Percentiles rank a stretch among this genome's conserved stretches.
These are phyloP conservation scores for Bidens hawaiensis DNA, from an alignment of 140 eudicot species.

Conservation along the genomic window DNA sequence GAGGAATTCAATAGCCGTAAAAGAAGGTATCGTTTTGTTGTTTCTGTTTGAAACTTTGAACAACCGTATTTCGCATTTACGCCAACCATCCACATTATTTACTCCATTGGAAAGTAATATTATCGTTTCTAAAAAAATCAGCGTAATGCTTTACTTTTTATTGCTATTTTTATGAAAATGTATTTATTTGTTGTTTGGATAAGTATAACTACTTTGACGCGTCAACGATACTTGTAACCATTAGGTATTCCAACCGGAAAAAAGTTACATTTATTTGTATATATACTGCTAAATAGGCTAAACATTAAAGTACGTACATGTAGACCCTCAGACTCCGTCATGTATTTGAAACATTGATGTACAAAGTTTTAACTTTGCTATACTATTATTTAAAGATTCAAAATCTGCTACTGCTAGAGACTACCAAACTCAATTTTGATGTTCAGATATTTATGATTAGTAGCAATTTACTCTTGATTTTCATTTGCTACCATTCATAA, in stretches of 20 bases:
- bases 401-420: too few species aligned
- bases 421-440: too few species aligned
- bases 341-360: too few species aligned
- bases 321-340: too few species aligned
- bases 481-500: too few species aligned
- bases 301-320: neutral
- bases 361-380: too few species aligned
- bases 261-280: too few species aligned
- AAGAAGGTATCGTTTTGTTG: neutral
- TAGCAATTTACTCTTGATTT: too few species aligned
- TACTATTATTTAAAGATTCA: too few species aligned
- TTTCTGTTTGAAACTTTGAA: neutral
- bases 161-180: neutral
- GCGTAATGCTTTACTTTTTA: neutral
- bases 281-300: neutral
- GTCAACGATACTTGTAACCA: neutral
- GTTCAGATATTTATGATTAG: too few species aligned
- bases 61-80: conserved; percentile 11
- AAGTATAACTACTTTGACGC: neutral
- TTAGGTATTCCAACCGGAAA: neutral
- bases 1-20: conserved; percentile 31
- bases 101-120: neutral
- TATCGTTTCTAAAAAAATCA: neutral
- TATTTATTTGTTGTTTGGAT: neutral
- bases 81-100: neutral